Conservation (phyloP, 225 moss, liverwort and hornwort genomes). For the Physcomitrium patens region DNA sequence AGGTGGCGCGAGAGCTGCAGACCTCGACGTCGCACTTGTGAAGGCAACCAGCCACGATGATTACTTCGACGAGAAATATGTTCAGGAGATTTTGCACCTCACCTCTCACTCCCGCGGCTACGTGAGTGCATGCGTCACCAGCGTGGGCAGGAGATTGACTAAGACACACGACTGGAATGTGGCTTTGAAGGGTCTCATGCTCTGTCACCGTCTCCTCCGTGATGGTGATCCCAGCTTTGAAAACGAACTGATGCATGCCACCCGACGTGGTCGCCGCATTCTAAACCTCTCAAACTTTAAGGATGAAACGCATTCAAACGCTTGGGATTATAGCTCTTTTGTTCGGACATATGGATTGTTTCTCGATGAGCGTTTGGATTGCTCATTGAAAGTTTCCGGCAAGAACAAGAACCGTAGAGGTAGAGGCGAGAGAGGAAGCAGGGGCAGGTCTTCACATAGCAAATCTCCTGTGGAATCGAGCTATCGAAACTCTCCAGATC, state of each 20-base stretch:
- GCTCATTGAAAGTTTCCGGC: constrained; percentile 40
- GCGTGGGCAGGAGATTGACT: constrained; percentile 40
- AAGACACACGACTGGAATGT: constrained; percentile 95
- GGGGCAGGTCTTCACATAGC: constrained; percentile 17
- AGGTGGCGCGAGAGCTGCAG: constrained; percentile 67
- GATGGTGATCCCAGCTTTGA: constrained; percentile 88
- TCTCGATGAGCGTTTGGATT: constrained; percentile 88
- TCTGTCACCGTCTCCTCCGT: constrained; percentile 84
- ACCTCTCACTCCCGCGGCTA: constrained; percentile 83
- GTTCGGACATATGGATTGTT: constrained; percentile 85
- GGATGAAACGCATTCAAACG: constrained; percentile 83
- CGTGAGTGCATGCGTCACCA: constrained; percentile 62
- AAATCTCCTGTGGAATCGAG: constrained; percentile 24
- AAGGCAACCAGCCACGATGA: constrained; percentile 97
- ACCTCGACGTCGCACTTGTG: constrained; percentile 85
- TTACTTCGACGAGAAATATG: constrained; percentile 73
- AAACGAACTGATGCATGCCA: constrained; percentile 66
- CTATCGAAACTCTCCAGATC: constrained; percentile 38
- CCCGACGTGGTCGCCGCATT: constrained; percentile 77
- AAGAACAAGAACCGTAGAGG: constrained; percentile 24
- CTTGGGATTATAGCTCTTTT: constrained; percentile 90
- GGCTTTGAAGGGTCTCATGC: constrained; percentile 86
- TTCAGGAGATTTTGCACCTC: constrained; percentile 77
- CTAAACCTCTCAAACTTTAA: constrained; percentile 79
- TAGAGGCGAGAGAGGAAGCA: neutral